Evolutionary conservation across 257 asterid species (phyloP).

Genomic region (Penstemon davidsonii): DNA sequence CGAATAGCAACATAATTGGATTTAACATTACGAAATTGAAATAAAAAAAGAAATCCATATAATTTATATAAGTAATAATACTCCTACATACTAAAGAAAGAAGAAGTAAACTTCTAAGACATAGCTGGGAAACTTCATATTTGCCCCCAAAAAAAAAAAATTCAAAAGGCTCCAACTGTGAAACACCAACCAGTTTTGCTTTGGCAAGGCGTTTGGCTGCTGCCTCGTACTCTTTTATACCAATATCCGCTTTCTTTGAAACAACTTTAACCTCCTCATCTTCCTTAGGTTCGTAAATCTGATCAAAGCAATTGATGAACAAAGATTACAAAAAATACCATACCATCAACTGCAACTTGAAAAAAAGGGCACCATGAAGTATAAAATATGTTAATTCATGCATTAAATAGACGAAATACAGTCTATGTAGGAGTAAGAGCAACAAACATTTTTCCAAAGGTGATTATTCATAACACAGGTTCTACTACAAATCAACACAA

Average conservation of each 20-base stretch:
- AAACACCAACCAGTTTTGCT: conserved; percentile 61
- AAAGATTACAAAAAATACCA: conserved; percentile 24
- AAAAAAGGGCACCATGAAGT: conserved; percentile 2
- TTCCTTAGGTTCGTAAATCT: conserved; percentile 88
- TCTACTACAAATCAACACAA: not conserved
- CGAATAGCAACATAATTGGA: not conserved
- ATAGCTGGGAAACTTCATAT: conserved; percentile 1
- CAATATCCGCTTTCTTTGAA: conserved; percentile 56
- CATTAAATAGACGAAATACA: conserved; percentile 19
- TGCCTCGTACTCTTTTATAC: conserved; percentile 68
- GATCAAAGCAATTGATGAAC: conserved; percentile 26
- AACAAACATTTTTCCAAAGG: conserved; percentile 14
- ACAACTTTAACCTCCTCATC: conserved; percentile 77
- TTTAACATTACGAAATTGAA: not conserved
- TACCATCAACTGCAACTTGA: conserved; percentile 1
- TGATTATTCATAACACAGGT: not conserved
- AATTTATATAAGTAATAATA: not conserved
- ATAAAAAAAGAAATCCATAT: not conserved
- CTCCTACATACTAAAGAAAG: not conserved
- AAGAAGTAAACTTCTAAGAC: conserved; percentile 13
- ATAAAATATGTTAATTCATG: not conserved
- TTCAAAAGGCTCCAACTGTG: conserved; percentile 25
- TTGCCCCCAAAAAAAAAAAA: not conserved
- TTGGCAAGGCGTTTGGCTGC: conserved; percentile 83
- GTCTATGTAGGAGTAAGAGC: not conserved